Base-by-base conservation (phyloP, 2,329 filamentous ascomycete species). In the Chaetomiaceae sp. region DNA sequence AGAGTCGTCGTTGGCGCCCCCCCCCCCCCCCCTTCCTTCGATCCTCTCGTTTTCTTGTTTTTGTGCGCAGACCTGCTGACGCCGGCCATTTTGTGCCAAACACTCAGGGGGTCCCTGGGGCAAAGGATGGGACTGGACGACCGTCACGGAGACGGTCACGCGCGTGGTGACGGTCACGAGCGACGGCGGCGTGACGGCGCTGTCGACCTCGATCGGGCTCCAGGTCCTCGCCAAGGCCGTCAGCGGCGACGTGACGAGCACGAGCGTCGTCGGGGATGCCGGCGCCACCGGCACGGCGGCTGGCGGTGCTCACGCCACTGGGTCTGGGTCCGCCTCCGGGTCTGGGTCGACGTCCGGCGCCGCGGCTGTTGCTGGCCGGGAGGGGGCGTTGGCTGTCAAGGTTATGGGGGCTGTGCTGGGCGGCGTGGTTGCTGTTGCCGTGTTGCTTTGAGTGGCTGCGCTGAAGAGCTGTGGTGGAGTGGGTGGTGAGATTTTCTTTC, bases 81-180 rank as follows among this genome's bases (percentile, higher is more conserved):
- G n/a, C n/a, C n/a, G n/a, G n/a, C n/a, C n/a, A n/a, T n/a, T n/a
- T n/a, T n/a, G n/a, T n/a, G n/a, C n/a, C n/a, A n/a, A n/a, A n/a
- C 25, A 27, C 25, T 6, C 10, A 27, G 25, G 25, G 62, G 66
- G 67, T 20, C 66, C 66, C 55, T 73, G 71, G 70, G 69, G 70
- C 37, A 48, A 56, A 10, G 71, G 69, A 44, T 73, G 71, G 71
- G 63, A 58, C 35, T 70, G 66, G 66, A 64, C 58, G 17, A 68
- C 66, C 14, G 46, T 34, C 3, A 64, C 62, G 1, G 54, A 66
- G 10, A 70, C 69, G 6, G 57, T 63, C 21, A 72, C 69, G 3
- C 46, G 58, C 50, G 30, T 71, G 35, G 23, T 71, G 38, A 70
- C 62, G 3, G 14, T 48, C 30, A 69, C 68, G 1, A 53, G 44